Evolutionary conservation across 2,329 filamentous ascomycete species (phyloP).

Genomic region (Graphilbum sp.): DNA sequence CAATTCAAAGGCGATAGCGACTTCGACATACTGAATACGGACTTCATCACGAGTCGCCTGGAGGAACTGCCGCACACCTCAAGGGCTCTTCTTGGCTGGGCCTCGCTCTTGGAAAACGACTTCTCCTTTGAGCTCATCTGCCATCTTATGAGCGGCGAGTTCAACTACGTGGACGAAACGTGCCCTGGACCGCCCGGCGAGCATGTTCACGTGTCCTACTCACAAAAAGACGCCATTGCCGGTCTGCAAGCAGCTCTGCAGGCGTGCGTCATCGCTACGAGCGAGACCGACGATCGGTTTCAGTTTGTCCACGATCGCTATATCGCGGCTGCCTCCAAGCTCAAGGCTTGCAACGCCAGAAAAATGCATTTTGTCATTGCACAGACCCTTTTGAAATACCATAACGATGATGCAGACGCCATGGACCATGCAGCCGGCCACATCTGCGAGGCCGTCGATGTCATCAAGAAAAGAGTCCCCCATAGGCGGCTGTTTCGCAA

Average conservation of each 20-base stretch:
- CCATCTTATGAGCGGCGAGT: slow-evolving; percentile 59
- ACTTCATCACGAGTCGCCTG: slow-evolving; percentile 66
- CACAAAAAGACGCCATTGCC: slow-evolving; percentile 51
- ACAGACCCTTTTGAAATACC: slow-evolving; percentile 62
- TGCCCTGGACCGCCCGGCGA: slow-evolving; percentile 13
- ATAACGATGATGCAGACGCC: slow-evolving; percentile 39
- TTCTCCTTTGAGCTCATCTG: slow-evolving; percentile 76
- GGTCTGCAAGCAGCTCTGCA: slow-evolving; percentile 73
- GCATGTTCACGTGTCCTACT: slow-evolving; percentile 29
- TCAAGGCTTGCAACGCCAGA: slow-evolving; percentile 51
- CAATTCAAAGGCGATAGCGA: slow-evolving; percentile 68
- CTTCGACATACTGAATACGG: slow-evolving; percentile 63
- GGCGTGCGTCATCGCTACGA: slow-evolving; percentile 64
- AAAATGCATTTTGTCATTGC: slow-evolving; percentile 90
- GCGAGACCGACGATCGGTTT: slow-evolving; percentile 74
- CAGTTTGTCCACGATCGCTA: slow-evolving; percentile 82
- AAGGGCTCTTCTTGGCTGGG: slow-evolving; percentile 74
- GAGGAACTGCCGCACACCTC: slow-evolving; percentile 58
- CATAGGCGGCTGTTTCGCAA: slow-evolving; percentile 53
- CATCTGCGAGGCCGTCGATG: slow-evolving; percentile 58
- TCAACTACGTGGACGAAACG: slow-evolving; percentile 37
- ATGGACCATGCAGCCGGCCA: slow-evolving; percentile 66
- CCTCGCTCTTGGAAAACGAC: slow-evolving; percentile 60
- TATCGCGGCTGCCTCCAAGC: slow-evolving; percentile 52
- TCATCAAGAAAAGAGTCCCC: slow-evolving; percentile 51